phyloP scores from a whole-genome alignment of 169 alveolate species.

The Blepharisma undulans region DNA sequence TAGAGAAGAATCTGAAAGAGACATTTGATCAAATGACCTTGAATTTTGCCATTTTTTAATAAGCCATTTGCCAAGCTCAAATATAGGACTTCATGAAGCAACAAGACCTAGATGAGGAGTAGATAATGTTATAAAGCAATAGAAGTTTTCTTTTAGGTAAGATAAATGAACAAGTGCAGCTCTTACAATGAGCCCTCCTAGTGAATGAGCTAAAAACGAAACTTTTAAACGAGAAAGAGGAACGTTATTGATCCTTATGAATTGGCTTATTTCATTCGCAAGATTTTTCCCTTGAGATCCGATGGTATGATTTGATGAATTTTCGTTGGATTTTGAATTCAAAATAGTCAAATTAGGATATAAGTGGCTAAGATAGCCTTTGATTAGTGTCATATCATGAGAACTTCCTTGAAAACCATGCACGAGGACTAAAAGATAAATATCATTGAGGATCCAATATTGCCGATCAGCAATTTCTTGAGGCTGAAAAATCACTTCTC shows the following conservation, averaged over 20 bases:
- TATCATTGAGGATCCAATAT: slow-evolving; percentile 52
- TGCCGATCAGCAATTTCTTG: not conserved
- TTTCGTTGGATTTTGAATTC: slow-evolving; percentile 78
- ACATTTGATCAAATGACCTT: slow-evolving; percentile 67
- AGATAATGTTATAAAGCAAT: slow-evolving; percentile 75
- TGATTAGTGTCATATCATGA: slow-evolving; percentile 81
- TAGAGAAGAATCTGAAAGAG: slow-evolving; percentile 69
- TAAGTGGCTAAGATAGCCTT: slow-evolving; percentile 72
- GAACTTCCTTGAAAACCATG: slow-evolving; percentile 90
- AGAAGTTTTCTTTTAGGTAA: slow-evolving; percentile 74
- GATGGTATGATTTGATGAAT: slow-evolving; percentile 77
- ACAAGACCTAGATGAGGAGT: slow-evolving; percentile 84
- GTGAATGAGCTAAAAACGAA: slow-evolving; percentile 73
- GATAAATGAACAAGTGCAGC: slow-evolving; percentile 71
- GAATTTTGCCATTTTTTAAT: slow-evolving; percentile 80
- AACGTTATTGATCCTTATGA: slow-evolving; percentile 69
- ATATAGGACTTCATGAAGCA: slow-evolving; percentile 28
- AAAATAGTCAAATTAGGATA: slow-evolving; percentile 83
- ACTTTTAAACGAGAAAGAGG: slow-evolving; percentile 28
- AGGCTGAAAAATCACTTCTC: not conserved
- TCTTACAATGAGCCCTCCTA: slow-evolving; percentile 78
- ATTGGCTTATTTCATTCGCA: slow-evolving; percentile 77
- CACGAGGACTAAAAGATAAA: slow-evolving; percentile 84
- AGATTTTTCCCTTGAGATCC: slow-evolving; percentile 83
- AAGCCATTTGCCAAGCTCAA: slow-evolving; percentile 82